Percentiles rank a stretch among this genome's conserved stretches.
Conservation (phyloP, 2,329 filamentous ascomycete genomes). For the Ascosphaera acerosa region DNA sequence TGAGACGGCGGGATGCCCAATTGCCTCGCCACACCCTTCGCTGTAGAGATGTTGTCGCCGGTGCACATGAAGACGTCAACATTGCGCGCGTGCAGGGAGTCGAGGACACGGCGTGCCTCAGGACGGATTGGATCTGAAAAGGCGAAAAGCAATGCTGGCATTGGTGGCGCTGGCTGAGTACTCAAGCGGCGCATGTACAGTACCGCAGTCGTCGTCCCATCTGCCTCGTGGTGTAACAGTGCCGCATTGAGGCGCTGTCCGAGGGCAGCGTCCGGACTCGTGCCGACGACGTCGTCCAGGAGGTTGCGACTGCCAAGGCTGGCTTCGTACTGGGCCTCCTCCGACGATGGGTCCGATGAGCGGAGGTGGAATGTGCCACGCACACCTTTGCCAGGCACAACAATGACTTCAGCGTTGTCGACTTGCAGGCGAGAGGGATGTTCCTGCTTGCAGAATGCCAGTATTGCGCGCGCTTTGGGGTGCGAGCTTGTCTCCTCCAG, state of each 20-base stretch:
- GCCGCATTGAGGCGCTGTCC: not conserved
- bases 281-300: constrained; percentile 10
- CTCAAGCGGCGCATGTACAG: constrained; percentile 15
- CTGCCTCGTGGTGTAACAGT: not conserved
- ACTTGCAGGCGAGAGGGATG: constrained; percentile 8
- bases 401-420: constrained; percentile 20
- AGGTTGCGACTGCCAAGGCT: constrained; percentile 33
- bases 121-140: constrained; percentile 59
- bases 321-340: constrained; percentile 17
- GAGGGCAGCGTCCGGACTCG: not conserved
- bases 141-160: constrained; percentile 40
- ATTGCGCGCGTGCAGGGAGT: constrained; percentile 35
- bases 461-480: constrained; percentile 31
- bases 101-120: constrained; percentile 41
- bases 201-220: constrained; percentile 14
- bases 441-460: constrained; percentile 21
- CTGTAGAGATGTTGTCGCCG: constrained; percentile 71
- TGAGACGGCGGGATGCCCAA: constrained; percentile 49
- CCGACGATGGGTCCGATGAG: constrained; percentile 3
- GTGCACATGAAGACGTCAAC: constrained; percentile 79
- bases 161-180: constrained; percentile 7
- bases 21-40: constrained; percentile 46
- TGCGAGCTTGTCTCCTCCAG: constrained; percentile 35
- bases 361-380: constrained; percentile 24
- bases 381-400: constrained; percentile 32